These are phyloP conservation scores for Mychonastes homosphaera DNA, from an alignment of 139 green algal genomes.

Conservation along the genomic window DNA sequence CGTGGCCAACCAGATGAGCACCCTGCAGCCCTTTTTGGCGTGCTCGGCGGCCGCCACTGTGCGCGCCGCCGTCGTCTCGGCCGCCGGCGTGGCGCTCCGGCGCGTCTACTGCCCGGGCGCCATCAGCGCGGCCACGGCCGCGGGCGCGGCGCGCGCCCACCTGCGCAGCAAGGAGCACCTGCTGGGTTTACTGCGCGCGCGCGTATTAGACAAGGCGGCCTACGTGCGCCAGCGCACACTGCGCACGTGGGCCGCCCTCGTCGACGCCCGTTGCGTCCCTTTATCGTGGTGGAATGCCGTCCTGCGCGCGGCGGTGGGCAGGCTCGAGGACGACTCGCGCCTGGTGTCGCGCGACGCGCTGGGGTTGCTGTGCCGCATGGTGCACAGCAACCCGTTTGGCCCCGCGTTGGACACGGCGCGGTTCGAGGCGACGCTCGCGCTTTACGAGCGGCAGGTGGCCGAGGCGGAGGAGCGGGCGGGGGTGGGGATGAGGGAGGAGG, in stretches of 20 bases:
- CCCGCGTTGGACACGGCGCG: slow-evolving; percentile 18
- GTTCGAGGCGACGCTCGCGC: slow-evolving; percentile 16
- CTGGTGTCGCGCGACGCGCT: slow-evolving; percentile 68
- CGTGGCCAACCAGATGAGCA: slow-evolving; percentile 11
- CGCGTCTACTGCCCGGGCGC: slow-evolving; percentile 6
- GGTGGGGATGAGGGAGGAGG: not conserved
- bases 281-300: slow-evolving; percentile 21
- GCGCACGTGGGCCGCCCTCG: slow-evolving; percentile 64
- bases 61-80: slow-evolving; percentile 5
- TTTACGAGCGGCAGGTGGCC: slow-evolving; percentile 3
- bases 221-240: slow-evolving; percentile 13
- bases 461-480: slow-evolving; percentile 6
- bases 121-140: slow-evolving; percentile 7
- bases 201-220: slow-evolving; percentile 28
- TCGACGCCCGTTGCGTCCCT: slow-evolving; percentile 39
- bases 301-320: slow-evolving; percentile 22
- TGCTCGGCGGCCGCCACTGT: slow-evolving; percentile 7
- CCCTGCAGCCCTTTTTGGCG: slow-evolving; percentile 10
- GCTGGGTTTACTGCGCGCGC: slow-evolving; percentile 58
- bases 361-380: slow-evolving; percentile 51
- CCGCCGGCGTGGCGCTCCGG: not conserved
- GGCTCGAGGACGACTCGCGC: slow-evolving; percentile 72
- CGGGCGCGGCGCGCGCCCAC: slow-evolving; percentile 19
- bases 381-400: slow-evolving; percentile 69
- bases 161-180: slow-evolving; percentile 64